These are phyloP conservation scores for Nannochloropsis gaditana DNA, from an alignment of 108 stramenopile genomes.

Conservation along the genomic window DNA sequence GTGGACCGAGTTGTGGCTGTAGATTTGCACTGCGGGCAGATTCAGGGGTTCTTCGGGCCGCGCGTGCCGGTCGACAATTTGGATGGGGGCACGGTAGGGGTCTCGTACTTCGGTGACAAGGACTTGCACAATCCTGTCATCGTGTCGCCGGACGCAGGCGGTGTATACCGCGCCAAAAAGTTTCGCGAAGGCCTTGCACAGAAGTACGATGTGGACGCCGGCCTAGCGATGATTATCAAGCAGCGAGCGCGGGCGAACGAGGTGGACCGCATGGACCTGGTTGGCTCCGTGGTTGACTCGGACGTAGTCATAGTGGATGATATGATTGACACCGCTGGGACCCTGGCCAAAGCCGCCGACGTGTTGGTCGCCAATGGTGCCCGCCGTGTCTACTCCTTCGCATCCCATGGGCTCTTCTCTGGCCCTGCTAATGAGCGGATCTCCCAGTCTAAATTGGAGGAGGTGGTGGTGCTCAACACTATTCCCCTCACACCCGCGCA, in stretches of 20 bases:
- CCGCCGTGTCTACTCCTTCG: slow-evolving; percentile 94
- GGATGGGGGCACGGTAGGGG: slow-evolving; percentile 93
- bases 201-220: slow-evolving; percentile 89
- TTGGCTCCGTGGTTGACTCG: slow-evolving; percentile 92
- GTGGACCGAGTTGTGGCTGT: slow-evolving; percentile 67
- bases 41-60: slow-evolving; percentile 82
- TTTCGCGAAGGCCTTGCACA: slow-evolving; percentile 91
- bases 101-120: slow-evolving; percentile 96
- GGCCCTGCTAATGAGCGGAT: slow-evolving; percentile 93
- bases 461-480: slow-evolving; percentile 65
- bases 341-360: slow-evolving; percentile 96
- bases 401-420: slow-evolving; percentile 91
- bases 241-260: slow-evolving; percentile 85
- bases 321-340: slow-evolving; percentile 99
- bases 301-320: slow-evolving; percentile 99
- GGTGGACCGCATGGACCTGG: slow-evolving; percentile 97
- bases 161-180: slow-evolving; percentile 98
- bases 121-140: slow-evolving; percentile 97
- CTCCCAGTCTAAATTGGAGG: slow-evolving; percentile 85
- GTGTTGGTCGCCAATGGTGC: slow-evolving; percentile 87
- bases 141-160: slow-evolving; percentile 98
- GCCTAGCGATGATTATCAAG: slow-evolving; percentile 99
- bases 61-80: slow-evolving; percentile 98
- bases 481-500: slow-evolving; percentile 54
- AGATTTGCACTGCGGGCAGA: slow-evolving; percentile 99